Evolutionary conservation across 495 filamentous ascomycete species (phyloP).

Genomic region (Aspergillus ostianus): DNA sequence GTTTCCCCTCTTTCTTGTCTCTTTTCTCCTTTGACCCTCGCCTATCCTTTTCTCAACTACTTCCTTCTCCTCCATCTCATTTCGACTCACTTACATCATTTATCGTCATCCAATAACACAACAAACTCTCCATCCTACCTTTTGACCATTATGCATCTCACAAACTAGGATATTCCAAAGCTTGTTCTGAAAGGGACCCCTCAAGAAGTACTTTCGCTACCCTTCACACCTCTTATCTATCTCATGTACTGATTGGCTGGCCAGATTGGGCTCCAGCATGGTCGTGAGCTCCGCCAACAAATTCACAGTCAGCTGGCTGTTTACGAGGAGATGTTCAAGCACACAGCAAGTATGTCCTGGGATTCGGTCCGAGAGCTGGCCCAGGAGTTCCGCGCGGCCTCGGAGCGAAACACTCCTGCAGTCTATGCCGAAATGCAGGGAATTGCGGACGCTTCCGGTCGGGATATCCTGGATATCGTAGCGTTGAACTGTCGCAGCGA

Average conservation of each 20-base stretch:
- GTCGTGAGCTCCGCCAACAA: conserved; percentile 39
- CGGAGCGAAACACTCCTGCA: conserved; percentile 40
- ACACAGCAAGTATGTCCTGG: conserved; percentile 50
- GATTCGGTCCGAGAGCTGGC: conserved; percentile 42
- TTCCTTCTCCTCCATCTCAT: too few species aligned
- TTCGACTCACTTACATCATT: not conserved
- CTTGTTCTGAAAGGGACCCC: conserved; percentile 26
- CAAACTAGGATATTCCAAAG: conserved; percentile 17
- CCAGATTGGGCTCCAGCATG: conserved; percentile 58
- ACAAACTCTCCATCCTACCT: not conserved
- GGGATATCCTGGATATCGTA: conserved; percentile 56
- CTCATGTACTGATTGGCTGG: not conserved
- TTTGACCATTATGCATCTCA: conserved; percentile 7
- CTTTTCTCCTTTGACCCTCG: too few species aligned
- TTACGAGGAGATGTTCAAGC: conserved; percentile 51
- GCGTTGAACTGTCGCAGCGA: conserved; percentile 68
- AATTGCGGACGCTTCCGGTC: conserved; percentile 57
- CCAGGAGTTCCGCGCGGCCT: conserved; percentile 41
- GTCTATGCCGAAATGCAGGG: conserved; percentile 55
- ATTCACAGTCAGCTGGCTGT: conserved; percentile 49
- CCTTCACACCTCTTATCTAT: not conserved
- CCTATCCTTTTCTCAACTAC: too few species aligned
- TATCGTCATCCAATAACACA: not conserved
- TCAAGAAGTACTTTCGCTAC: conserved; percentile 24
- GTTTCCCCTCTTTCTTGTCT: too few species aligned